Evolutionary conservation across 495 filamentous ascomycete genomes (phyloP), one percentile per base, ranked within the genome.

Genomic region (Tuber calosporum): DNA sequence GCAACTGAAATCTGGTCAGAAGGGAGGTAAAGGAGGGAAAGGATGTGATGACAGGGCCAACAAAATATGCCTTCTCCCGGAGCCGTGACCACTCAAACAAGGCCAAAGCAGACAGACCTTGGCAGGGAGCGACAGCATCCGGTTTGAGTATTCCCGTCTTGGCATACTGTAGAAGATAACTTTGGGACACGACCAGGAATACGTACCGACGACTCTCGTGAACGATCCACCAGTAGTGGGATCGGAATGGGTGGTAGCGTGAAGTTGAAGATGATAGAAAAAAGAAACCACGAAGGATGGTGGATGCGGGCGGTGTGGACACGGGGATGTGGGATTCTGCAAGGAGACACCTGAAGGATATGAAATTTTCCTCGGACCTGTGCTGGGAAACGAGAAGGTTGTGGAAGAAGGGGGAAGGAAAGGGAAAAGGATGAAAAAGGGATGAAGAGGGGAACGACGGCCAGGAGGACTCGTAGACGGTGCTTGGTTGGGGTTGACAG

Each of bases 401-500:
- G 22, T 26, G 45, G 45, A 53, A 26, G 45, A 1, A 22, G 7
- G 45, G 4, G 26, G 48, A 53, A 26, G 48, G n/a, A 53, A 9
- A 19, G 48, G n/a, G 2, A 30, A 11, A 30, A n/a, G n/a, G n/a
- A n/a, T n/a, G n/a, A n/a, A n/a, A 62, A 13, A 13, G n/a, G 48
- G 30, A 58, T 2, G n/a, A 15, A 30, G 53, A 30, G 53, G 72
- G 66, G 62, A 71, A 62, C 17, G 69, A 67, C 20, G 22, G 66
- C 42, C 58, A 66, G 34, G n/a, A 4, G 37, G 67, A 58, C 67
- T 37, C 62, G 75, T 73, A 30, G 53, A 62, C n/a, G 53, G 53
- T 30, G 13, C n/a, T 62, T 62, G 53, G 53, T 62, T 62, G 67
- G 74, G 69, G 74, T 73, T 77, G 67, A 77, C 75, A 78, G 43